These are phyloP conservation scores for Solanum peruvianum DNA, from an alignment of 257 asterid species.

Conservation along the genomic window DNA sequence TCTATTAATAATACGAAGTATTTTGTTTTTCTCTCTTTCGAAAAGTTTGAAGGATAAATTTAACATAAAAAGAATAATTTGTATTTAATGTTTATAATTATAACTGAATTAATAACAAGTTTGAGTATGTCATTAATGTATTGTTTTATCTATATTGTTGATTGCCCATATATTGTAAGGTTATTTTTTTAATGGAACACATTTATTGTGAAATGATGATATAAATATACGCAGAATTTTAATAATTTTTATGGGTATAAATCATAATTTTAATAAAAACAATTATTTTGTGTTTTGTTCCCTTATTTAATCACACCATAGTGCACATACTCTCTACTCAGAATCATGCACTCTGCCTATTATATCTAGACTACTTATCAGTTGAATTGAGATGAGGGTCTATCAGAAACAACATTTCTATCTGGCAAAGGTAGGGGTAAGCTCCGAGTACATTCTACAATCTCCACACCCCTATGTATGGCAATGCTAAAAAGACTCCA, in stretches of 20 bases:
- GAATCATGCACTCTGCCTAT: neutral
- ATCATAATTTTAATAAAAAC: too few species aligned
- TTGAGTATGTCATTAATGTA: neutral
- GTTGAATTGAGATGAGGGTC: neutral
- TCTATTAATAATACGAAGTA: too few species aligned
- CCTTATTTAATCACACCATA: neutral
- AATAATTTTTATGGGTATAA: too few species aligned
- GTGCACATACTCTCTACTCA: neutral
- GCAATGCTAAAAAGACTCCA: neutral
- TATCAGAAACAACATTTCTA: neutral
- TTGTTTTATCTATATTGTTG: neutral
- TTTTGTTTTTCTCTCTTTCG: too few species aligned
- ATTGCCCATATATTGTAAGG: neutral
- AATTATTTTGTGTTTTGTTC: too few species aligned
- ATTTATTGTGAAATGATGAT: too few species aligned
- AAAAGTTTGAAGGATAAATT: neutral
- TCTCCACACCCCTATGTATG: neutral
- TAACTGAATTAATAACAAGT: too few species aligned
- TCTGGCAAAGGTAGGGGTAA: neutral
- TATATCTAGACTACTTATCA: neutral
- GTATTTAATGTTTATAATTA: too few species aligned
- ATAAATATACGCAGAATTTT: too few species aligned
- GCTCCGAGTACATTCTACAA: neutral
- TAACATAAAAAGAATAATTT: too few species aligned
- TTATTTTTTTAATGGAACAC: neutral